A percentile compares a stretch with the other conserved stretches of the same genome.
Evolutionary conservation across 2,329 filamentous ascomycete genomes (phyloP).

Genomic region (Trichoderma semiorbis): DNA sequence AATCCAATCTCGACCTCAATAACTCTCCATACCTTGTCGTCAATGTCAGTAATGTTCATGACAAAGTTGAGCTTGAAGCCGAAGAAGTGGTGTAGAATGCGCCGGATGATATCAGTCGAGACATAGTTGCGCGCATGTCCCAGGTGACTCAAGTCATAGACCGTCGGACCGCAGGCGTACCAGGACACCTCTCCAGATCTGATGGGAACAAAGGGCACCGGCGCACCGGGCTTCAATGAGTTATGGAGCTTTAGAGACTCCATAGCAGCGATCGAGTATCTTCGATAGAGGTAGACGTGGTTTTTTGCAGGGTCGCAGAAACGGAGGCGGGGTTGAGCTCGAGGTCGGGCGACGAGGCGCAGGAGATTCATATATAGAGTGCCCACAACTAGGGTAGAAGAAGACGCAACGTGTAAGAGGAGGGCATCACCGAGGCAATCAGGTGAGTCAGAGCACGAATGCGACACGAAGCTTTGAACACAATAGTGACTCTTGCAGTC

Average conservation of each 20-base stretch:
- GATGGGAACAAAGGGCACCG: slow-evolving; percentile 71
- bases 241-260: slow-evolving; percentile 72
- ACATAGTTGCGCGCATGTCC: slow-evolving; percentile 90
- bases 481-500: neutral
- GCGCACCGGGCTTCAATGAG: slow-evolving; percentile 67
- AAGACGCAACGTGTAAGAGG: neutral
- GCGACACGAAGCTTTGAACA: neutral
- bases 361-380: slow-evolving; percentile 35
- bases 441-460: slow-evolving; percentile 19
- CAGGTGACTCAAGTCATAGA: slow-evolving; percentile 77
- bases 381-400: slow-evolving; percentile 18
- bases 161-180: slow-evolving; percentile 88
- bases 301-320: slow-evolving; percentile 28
- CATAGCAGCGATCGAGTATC: slow-evolving; percentile 41
- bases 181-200: slow-evolving; percentile 71
- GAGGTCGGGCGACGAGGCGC: slow-evolving; percentile 31
- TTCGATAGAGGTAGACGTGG: slow-evolving; percentile 31
- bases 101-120: slow-evolving; percentile 80
- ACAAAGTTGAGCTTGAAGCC: slow-evolving; percentile 80
- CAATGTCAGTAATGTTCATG: slow-evolving; percentile 89
- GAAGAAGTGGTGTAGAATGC: slow-evolving; percentile 81
- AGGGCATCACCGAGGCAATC: slow-evolving; percentile 5
- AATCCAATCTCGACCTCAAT: neutral
- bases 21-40: slow-evolving; percentile 57
- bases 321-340: slow-evolving; percentile 24